Base-by-base conservation (phyloP, 1,284 basidiomycete species). In the Kwoniella shivajii region DNA sequence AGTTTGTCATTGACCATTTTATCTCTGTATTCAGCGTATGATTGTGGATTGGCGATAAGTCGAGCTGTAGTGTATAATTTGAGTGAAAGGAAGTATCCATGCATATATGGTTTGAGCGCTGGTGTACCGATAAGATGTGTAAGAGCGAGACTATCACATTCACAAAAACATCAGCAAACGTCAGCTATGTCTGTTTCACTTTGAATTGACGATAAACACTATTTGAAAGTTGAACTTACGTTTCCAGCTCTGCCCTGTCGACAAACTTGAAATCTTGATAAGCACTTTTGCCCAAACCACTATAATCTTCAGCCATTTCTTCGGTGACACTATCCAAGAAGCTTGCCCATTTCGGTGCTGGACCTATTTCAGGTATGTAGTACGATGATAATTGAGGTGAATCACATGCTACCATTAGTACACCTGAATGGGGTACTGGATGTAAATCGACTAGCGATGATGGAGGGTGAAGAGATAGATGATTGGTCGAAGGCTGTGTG, bases 231-330 rank as follows among this genome's bases (percentile, higher is more conserved):
- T n/a, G 16, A 22, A 85, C 88, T 47, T 69, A 92, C 90, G 83
- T 86, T 63, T 87, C 84, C 57, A 99, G 84, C 75, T 99, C 96
- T 65, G 80, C 82, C 58, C 90, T 83, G 78, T 95, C 92, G 63
- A 99, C 84, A 72, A 99, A 99, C 79, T 99, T 99, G 85, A 88
- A 99, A 80, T 98, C 96, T 74, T 95, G 88, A 77, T 98, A 99
- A 13, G 82, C 78, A 31, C 81, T 78, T 66, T 79, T 79, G 29
- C 76, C 78, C 5, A 67, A 71, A 22, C 78, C 74, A n/a, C 61
- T 64, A 0, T 85, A 83, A 71, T 90, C 88, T 70, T 92, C 89
- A 69, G 94, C 94, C 86, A 97, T 88, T 75, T 97, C 93, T 75
- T 99, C 96, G 0, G 96, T 99, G 72, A 99, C 88, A 67, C 91